phyloP scores from a whole-genome alignment of 306 rosid genomes.

The Boehmeria nivea region DNA sequence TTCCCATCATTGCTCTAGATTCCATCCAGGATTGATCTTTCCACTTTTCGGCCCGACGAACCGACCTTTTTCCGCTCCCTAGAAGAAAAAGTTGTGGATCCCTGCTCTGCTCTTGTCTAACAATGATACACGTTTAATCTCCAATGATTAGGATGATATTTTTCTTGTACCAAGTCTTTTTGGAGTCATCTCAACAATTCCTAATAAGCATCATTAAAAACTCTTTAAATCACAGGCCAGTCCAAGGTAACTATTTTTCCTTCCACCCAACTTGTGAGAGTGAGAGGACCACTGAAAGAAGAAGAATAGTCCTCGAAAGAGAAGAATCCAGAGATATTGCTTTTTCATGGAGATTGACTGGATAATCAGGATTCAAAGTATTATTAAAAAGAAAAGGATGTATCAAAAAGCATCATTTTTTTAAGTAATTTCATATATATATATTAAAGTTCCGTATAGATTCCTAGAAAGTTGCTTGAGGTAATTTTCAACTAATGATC shows the following conservation, averaged over 20 bases:
- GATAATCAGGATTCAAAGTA: slow-evolving; percentile 47
- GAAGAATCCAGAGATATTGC: slow-evolving; percentile 34
- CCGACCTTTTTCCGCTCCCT: slow-evolving; percentile 14
- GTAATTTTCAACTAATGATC: slow-evolving; percentile 57
- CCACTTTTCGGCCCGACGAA: slow-evolving; percentile 33
- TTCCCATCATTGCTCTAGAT: background rate
- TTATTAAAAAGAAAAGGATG: slow-evolving; percentile 20
- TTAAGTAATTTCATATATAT: background rate
- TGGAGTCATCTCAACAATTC: background rate
- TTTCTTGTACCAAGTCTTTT: no score
- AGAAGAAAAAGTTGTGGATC: slow-evolving; percentile 27
- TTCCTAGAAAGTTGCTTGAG: slow-evolving; percentile 42
- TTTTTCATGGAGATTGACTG: slow-evolving; percentile 35
- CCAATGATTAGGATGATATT: background rate
- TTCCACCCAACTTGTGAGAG: slow-evolving; percentile 30
- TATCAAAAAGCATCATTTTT: slow-evolving; percentile 32
- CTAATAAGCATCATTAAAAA: background rate
- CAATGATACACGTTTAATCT: slow-evolving; percentile 10
- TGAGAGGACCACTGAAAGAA: no score
- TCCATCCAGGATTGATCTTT: slow-evolving; percentile 12
- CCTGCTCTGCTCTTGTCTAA: slow-evolving; percentile 7
- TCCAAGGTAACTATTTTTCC: slow-evolving; percentile 13
- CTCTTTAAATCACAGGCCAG: slow-evolving; percentile 2
- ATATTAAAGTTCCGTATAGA: slow-evolving; percentile 12
- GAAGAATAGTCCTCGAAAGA: slow-evolving; percentile 24